Base-by-base conservation (phyloP, 2,329 filamentous ascomycete species). In the Scedosporium boydii region DNA sequence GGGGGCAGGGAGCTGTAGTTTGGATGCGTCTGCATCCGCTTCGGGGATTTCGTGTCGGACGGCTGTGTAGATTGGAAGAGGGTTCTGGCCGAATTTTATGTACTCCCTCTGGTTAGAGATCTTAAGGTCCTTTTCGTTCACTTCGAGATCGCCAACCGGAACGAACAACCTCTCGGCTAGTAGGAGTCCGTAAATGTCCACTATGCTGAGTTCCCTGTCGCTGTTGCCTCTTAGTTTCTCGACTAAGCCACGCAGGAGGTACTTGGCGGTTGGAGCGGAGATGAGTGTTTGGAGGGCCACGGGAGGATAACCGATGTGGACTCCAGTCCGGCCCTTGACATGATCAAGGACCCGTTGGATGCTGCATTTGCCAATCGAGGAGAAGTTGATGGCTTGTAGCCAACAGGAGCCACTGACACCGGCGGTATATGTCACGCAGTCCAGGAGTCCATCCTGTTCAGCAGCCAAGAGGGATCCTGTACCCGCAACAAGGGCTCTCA, bases 331-430 rank as follows among this genome's bases (percentile, higher is more conserved):
- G 59, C 87, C 84, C 73, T 96, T 98, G 61, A 99, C 77, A 70
- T 99, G 95, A 9, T 93, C 84, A 46, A 97, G 83, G 21, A 96
- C 80, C 44, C 80, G 83, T 23, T 81, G 78, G 67, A 96, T 84
- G 65, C 84, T 85, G 62, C 87, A 84, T 16, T 82, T 80, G 0
- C 88, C 82, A 63, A 98, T 82, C 0, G 91, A 90, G 0, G 91
- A 93, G 70, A 95, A 87, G 71, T 90, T 96, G 3, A 99, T 80
- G 0, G 90, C 82, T 72, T 98, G 93, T 5, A 98, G 81, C 95
- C 95, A 99, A 73, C 95, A 98, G 66, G 90, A 96, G 0, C 95
- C 95, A 71, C 92, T 97, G 58, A 99, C 95, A 1, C 95, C 95
- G 4, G 93, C 91, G 0, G 92, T 96, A 70, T 99, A 99, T 1